Evolutionary conservation across 75 land plant species (phyloP), one percentile per base, ranked within the genome.

Genomic region (Gnetum montanum): DNA sequence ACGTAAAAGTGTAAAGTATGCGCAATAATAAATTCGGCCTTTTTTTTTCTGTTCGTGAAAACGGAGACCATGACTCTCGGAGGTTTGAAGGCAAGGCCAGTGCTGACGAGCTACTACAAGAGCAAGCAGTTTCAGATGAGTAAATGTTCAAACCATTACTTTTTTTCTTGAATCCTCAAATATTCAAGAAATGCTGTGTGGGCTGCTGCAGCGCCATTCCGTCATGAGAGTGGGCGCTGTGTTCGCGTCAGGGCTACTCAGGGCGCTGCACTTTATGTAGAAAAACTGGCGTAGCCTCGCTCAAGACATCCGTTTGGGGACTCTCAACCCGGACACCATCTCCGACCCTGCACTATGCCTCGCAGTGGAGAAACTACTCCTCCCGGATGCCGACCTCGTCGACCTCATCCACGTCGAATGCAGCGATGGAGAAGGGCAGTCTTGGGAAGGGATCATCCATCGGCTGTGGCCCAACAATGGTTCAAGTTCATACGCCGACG

Each of bases 381-480:
- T 10, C 23, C 86, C 95, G 0, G 52, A 82, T 40, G 60, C 75
- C 4, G 70, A 64, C 2, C 80, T 82, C 20, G 86, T 83, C 1
- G 63, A 70, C 23, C 46, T 73, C 52, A 70, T 88, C 43, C 18
- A 15, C 19, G 29, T 24, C 0, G 81, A 89, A 45, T 85, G 90
- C 72, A 57, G 63, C 4, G n/a, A n/a, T n/a, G n/a, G n/a, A n/a
- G n/a, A n/a, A n/a, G 51, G 46, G 5, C 74, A 59, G 23, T 60
- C 70, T 10, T 81, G 80, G 90, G 67, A 64, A 31, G 70, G 86
- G 20, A 85, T 89, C 54, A 68, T 89, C 26, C 58, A 59, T 0
- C 60, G 86, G 20, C 59, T 89, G 19, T 89, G 88, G 88, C 94
- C 94, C 11, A 84, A 78, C 59, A 68, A 78, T 76, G 80, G 43